Base-by-base conservation (phyloP, 352 stramenopile genomes). In the Plasmopara viticola region DNA sequence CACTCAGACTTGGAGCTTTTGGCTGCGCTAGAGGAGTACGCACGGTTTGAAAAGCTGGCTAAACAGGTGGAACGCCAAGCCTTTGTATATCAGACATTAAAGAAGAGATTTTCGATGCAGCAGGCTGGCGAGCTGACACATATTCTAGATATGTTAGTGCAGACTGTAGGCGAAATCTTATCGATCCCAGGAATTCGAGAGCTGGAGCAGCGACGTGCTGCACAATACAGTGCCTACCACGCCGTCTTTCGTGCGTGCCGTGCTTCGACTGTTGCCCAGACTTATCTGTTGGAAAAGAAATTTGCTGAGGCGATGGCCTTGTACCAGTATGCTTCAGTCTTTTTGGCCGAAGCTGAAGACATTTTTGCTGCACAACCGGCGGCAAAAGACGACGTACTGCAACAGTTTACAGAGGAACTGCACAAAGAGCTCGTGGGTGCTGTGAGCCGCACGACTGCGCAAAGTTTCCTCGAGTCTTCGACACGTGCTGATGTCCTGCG, bases 131-230 rank as follows among this genome's bases (percentile, higher is more conserved):
- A 93, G 41, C 53, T 93, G 17, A 85, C 70, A 18, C 82, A 93
- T 64, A 81, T 93, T 40, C 62, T 93, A 12, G 74, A 90, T 48
- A 90, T 90, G 82, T 56, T 93, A 1, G 69, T 93, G 40, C 82
- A 90, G 66, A 86, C 68, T 54, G 74, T 90, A 14, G 70, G 68
- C n/a, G 79, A 90, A 47, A 93, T 93, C 49, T 38, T 87, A 29
- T 68, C 62, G 45, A 82, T 93, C 31, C 79, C 79, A 25, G 70
- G 67, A 7, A 62, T 90, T 25, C 49, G 33, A 29, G 76, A 87
- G 35, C 70, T 71, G 34, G 76, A 88, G 40, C 56, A 69, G 49
- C 66, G 78, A 47, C 51, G 69, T 25, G 59, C 59, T 1, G 70
- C 77, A 8, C 76, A 83, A 51, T 90, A 86, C 70, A 82, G 61